A percentile compares a stretch with the other conserved stretches of the same genome.
These are phyloP conservation scores for Aspergillus tanneri DNA, from an alignment of 2,329 filamentous ascomycete species.

Conservation along the genomic window DNA sequence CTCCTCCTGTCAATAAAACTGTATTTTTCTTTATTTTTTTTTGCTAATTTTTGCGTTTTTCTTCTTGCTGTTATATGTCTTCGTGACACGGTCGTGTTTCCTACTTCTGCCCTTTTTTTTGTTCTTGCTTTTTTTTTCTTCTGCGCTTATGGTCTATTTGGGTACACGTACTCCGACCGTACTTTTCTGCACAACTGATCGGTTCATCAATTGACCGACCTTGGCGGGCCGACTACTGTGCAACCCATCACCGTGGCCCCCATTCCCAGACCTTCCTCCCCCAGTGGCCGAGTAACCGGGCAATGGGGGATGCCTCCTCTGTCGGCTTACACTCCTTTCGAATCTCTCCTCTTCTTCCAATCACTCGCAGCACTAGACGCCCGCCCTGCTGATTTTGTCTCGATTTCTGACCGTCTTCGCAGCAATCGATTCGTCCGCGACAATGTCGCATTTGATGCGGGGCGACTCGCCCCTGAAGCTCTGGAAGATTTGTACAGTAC, in stretches of 20 bases:
- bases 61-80: background rate
- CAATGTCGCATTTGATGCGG: conserved; percentile 68
- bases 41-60: background rate
- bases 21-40: conserved; percentile 1
- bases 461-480: conserved; percentile 72
- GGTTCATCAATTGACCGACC: conserved; percentile 8
- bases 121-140: conserved; percentile 11
- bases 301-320: conserved; percentile 58
- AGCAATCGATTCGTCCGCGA: conserved; percentile 71
- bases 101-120: conserved; percentile 1
- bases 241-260: conserved; percentile 37
- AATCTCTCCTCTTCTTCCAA: conserved; percentile 82
- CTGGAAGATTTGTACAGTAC: conserved; percentile 76
- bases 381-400: conserved; percentile 64
- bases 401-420: conserved; percentile 72
- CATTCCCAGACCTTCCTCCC: conserved; percentile 33
- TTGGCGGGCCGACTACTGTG: conserved; percentile 12
- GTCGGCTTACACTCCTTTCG: conserved; percentile 76
- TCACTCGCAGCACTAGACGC: conserved; percentile 68
- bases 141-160: conserved; percentile 25
- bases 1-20: background rate
- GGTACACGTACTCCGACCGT: conserved; percentile 17
- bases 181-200: conserved; percentile 1
- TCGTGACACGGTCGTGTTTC: conserved; percentile 9
- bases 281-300: conserved; percentile 40